Percentiles rank a stretch among this genome's conserved stretches.
phyloP scores from a whole-genome alignment of 2,329 filamentous ascomycete species.

The Trichoderma sp. region DNA sequence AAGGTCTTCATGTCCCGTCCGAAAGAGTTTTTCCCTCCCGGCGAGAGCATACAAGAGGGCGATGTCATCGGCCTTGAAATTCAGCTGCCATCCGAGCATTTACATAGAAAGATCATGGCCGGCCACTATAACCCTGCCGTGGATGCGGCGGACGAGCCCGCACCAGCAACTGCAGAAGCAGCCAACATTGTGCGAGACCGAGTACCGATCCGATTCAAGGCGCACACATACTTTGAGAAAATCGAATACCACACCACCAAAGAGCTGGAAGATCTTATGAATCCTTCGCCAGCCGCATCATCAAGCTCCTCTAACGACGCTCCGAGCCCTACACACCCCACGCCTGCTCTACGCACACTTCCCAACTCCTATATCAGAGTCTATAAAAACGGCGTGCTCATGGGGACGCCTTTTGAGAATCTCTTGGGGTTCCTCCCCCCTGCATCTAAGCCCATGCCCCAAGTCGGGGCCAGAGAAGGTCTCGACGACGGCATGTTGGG shows the following conservation, averaged over 20 bases:
- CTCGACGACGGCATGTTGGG: slow-evolving; percentile 93
- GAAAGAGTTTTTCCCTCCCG: slow-evolving; percentile 80
- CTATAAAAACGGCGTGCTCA: slow-evolving; percentile 85
- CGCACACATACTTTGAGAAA: slow-evolving; percentile 90
- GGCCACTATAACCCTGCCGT: slow-evolving; percentile 85
- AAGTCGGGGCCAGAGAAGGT: slow-evolving; percentile 76
- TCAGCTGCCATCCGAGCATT: slow-evolving; percentile 75
- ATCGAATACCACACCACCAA: slow-evolving; percentile 86
- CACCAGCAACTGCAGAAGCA: slow-evolving; percentile 53
- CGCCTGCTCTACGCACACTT: slow-evolving; percentile 76
- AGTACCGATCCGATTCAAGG: slow-evolving; percentile 90
- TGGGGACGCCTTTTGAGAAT: slow-evolving; percentile 85
- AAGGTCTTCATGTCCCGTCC: slow-evolving; percentile 91
- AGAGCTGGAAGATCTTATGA: slow-evolving; percentile 81
- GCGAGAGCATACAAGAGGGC: slow-evolving; percentile 78
- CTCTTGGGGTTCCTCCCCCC: slow-evolving; percentile 89
- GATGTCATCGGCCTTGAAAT: slow-evolving; percentile 95
- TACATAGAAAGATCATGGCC: slow-evolving; percentile 85
- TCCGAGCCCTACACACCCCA: slow-evolving; percentile 70
- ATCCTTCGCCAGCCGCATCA: slow-evolving; percentile 55
- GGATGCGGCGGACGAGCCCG: slow-evolving; percentile 62
- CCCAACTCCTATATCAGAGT: slow-evolving; percentile 83
- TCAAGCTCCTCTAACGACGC: slow-evolving; percentile 50
- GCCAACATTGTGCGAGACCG: slow-evolving; percentile 90
- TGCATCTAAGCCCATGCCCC: slow-evolving; percentile 70